A percentile compares a stretch with the other conserved stretches of the same genome.
Evolutionary conservation across 495 filamentous ascomycete genomes (phyloP).

Genomic region (Acidomyces sp.): DNA sequence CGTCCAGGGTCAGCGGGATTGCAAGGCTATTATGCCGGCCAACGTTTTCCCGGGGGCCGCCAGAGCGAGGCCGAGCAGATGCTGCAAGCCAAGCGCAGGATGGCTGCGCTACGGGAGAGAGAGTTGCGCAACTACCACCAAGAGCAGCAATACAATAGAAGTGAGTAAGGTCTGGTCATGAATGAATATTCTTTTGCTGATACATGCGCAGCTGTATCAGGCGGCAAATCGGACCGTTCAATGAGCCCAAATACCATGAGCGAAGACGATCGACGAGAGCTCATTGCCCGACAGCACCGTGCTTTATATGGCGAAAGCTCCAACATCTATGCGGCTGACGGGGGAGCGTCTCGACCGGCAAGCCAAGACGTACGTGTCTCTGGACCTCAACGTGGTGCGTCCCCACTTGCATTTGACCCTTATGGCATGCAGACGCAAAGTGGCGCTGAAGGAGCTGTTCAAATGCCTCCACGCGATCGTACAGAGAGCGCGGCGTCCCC

Average conservation of each 20-base stretch:
- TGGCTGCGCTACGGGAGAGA: slow-evolving; percentile 96
- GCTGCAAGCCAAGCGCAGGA: slow-evolving; percentile 96
- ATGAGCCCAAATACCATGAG: slow-evolving; percentile 83
- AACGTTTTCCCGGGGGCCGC: slow-evolving; percentile 80
- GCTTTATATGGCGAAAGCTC: slow-evolving; percentile 74
- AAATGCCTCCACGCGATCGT: slow-evolving; percentile 37
- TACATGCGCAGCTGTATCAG: slow-evolving; percentile 74
- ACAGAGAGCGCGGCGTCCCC: slow-evolving; percentile 83
- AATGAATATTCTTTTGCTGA: too few relatives aligned
- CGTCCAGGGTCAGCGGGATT: slow-evolving; percentile 63
- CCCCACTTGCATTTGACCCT: slow-evolving; percentile 51
- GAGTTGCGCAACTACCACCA: slow-evolving; percentile 99
- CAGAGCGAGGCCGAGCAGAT: slow-evolving; percentile 95
- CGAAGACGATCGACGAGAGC: slow-evolving; percentile 89
- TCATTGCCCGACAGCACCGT: slow-evolving; percentile 88
- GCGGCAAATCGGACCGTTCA: slow-evolving; percentile 75
- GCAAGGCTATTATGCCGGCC: slow-evolving; percentile 85
- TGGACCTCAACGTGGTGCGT: slow-evolving; percentile 38
- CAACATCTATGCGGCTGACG: slow-evolving; percentile 52
- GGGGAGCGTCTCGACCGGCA: slow-evolving; percentile 39
- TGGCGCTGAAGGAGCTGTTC: slow-evolving; percentile 31
- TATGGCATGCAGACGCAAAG: slow-evolving; percentile 37
- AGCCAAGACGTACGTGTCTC: slow-evolving; percentile 46
- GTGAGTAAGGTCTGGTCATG: slow-evolving; percentile 37
- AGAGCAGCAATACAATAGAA: slow-evolving; percentile 99